Evolutionary conservation across 2,329 filamentous ascomycete genomes (phyloP), one percentile per base, ranked within the genome.

Genomic region (Hirsutella thompsonii): DNA sequence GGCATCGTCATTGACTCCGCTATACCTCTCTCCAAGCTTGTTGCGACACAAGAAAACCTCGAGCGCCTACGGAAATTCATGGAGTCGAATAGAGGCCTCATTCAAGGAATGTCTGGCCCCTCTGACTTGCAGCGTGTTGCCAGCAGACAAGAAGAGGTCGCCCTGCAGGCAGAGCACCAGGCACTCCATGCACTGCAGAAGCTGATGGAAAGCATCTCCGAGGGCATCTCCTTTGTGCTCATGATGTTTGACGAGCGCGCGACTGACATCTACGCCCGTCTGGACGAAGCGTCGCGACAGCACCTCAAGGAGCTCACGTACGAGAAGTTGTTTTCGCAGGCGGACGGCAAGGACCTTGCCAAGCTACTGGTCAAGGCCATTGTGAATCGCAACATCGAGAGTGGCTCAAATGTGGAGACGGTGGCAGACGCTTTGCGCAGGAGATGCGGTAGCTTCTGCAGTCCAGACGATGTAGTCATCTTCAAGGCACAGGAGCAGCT

Each of bases 401-500:
- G 87, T 54, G 92, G 93, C 9, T 90, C 89, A 4, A 98, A 96
- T 47, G 90, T 98, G 18, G 93, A 98, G 63, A 95, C 89, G 0
- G 88, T 98, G 20, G 90, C 92, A 0, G 92, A 98, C 60, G 87
- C 89, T n/a, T 67, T 98, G 38, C 77, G 92, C 37, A 75, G 92
- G 51, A 78, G 89, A 52, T 98, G 92, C 52, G 93, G 92, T 46
- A 95, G 84, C 62, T 98, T 98, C 72, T 98, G 92, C 60, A 95
- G 89, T 54, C 81, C 90, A 0, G 90, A 98, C 48, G 92, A 98
- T 64, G 92, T 96, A 2, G 80, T 96, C 48, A 90, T 95, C 50
- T 98, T 98, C 78, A 96, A 94, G 62, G 92, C 92, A 0, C 90
- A 96, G 57, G 92, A 98, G 60, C 84, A 90, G 53, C 68, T 96